Percentiles rank a stretch among this genome's conserved stretches.
phyloP scores from a whole-genome alignment of 202 grass and related monocot genomes.

The Elaeis oleifera region DNA sequence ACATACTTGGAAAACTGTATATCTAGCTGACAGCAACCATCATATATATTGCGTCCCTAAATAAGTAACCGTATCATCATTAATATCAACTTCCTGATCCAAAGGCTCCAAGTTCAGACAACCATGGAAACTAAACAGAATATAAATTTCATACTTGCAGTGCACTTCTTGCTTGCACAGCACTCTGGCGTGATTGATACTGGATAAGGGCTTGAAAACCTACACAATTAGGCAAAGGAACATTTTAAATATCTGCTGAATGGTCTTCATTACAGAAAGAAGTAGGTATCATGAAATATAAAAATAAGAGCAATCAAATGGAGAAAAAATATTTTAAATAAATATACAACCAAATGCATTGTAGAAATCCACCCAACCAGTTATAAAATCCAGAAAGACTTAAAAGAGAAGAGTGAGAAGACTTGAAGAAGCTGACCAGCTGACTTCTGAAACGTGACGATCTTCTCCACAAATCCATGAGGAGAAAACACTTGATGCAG shows the following conservation, averaged over 20 bases:
- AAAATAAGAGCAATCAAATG: too few relatives aligned
- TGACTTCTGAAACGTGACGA: constrained; percentile 34
- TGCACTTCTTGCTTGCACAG: constrained; percentile 8
- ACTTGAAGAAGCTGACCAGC: constrained; percentile 65
- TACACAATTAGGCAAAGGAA: constrained; percentile 2
- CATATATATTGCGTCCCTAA: constrained; percentile 92
- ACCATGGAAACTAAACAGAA: too few relatives aligned
- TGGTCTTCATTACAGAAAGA: too few relatives aligned
- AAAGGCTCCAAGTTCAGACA: too few relatives aligned
- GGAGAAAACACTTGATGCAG: too few relatives aligned
- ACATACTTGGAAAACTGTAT: constrained; percentile 81
- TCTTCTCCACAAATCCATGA: too few relatives aligned
- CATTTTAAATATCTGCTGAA: not conserved
- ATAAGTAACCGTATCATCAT: not conserved
- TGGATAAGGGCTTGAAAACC: constrained; percentile 16
- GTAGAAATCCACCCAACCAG: constrained; percentile 21
- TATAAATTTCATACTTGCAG: constrained; percentile 16
- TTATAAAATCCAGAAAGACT: constrained; percentile 16
- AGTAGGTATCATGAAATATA: too few relatives aligned
- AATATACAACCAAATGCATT: too few relatives aligned
- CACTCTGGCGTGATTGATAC: constrained; percentile 11
- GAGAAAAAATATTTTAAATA: too few relatives aligned
- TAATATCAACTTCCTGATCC: too few relatives aligned
- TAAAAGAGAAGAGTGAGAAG: constrained; percentile 19
- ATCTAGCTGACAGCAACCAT: constrained; percentile 99